These are phyloP conservation scores for Xylariomycetidae sp. DNA, from an alignment of 2,329 filamentous ascomycete genomes.

Conservation along the genomic window DNA sequence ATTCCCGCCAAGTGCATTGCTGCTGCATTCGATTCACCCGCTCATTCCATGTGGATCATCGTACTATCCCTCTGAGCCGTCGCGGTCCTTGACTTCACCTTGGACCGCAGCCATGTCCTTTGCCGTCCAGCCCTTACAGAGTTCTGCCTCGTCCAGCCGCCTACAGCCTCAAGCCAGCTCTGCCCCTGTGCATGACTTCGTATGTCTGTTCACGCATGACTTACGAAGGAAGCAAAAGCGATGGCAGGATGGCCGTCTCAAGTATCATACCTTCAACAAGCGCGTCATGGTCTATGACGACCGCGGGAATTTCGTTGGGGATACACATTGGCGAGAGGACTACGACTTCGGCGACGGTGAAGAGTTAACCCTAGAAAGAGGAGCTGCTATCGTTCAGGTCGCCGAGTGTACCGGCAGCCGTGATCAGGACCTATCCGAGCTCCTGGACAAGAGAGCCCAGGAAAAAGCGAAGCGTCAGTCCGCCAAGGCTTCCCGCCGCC, in stretches of 20 bases:
- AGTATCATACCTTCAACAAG: slow-evolving; percentile 86
- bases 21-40: too few relatives aligned
- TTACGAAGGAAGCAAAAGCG: slow-evolving; percentile 80
- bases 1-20: too few relatives aligned
- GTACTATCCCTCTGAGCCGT: too few relatives aligned
- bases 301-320: slow-evolving; percentile 72
- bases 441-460: slow-evolving; percentile 64
- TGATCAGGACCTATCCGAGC: slow-evolving; percentile 70
- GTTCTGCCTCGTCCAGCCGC: slow-evolving; percentile 13
- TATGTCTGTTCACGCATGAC: slow-evolving; percentile 83
- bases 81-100: too few relatives aligned
- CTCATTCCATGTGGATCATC: too few relatives aligned
- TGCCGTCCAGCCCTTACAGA: slow-evolving; percentile 16
- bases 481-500: slow-evolving; percentile 34
- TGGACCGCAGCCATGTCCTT: slow-evolving; percentile 17
- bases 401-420: slow-evolving; percentile 65
- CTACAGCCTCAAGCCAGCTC: slow-evolving; percentile 14
- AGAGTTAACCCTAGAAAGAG: slow-evolving; percentile 71
- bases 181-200: slow-evolving; percentile 72
- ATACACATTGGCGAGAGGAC: slow-evolving; percentile 71
- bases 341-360: slow-evolving; percentile 72
- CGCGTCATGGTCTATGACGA: slow-evolving; percentile 88
- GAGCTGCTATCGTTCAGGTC: slow-evolving; percentile 73
- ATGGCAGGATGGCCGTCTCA: slow-evolving; percentile 88
- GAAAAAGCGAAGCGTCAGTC: slow-evolving; percentile 46